Conservation (phyloP, 306 rosid species). For the Argentina anserina region DNA sequence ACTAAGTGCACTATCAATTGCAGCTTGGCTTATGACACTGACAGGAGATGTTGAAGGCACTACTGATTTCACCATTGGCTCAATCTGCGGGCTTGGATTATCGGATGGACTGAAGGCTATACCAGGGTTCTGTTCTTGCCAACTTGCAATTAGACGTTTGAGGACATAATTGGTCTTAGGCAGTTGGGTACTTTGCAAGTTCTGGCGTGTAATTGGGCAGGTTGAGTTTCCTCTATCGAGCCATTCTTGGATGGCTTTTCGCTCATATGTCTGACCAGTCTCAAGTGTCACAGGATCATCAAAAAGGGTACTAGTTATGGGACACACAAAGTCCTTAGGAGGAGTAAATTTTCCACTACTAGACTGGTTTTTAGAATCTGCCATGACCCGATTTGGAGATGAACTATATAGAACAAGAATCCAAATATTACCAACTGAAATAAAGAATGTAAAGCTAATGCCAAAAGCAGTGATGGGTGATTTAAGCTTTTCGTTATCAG, state of each 20-base stretch:
- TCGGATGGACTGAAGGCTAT: slow-evolving; percentile 32
- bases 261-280: slow-evolving; percentile 94
- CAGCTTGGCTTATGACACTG: slow-evolving; percentile 56
- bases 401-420: slow-evolving; percentile 40
- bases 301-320: slow-evolving; percentile 80
- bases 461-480: slow-evolving; percentile 1
- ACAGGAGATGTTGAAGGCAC: slow-evolving; percentile 59
- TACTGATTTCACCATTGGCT: slow-evolving; percentile 29
- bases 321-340: slow-evolving; percentile 89
- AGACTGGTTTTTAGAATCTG: slow-evolving; percentile 36
- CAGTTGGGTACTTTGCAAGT: slow-evolving; percentile 62
- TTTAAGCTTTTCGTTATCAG: background rate
- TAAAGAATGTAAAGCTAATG: slow-evolving; percentile 12
- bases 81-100: slow-evolving; percentile 27
- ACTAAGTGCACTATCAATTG: slow-evolving; percentile 47
- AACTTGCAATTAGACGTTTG: slow-evolving; percentile 76
- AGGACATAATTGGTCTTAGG: slow-evolving; percentile 95
- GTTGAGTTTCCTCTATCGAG: slow-evolving; percentile 69
- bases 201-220: slow-evolving; percentile 90
- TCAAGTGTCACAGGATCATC: slow-evolving; percentile 95
- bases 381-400: slow-evolving; percentile 41
- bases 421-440: slow-evolving; percentile 27
- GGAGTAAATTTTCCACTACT: slow-evolving; percentile 46
- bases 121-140: slow-evolving; percentile 65
- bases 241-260: slow-evolving; percentile 89